Percentiles rank a stretch among this genome's conserved stretches.
phyloP scores from a whole-genome alignment of 2,329 filamentous ascomycete species.

The Fusarium sp. region DNA sequence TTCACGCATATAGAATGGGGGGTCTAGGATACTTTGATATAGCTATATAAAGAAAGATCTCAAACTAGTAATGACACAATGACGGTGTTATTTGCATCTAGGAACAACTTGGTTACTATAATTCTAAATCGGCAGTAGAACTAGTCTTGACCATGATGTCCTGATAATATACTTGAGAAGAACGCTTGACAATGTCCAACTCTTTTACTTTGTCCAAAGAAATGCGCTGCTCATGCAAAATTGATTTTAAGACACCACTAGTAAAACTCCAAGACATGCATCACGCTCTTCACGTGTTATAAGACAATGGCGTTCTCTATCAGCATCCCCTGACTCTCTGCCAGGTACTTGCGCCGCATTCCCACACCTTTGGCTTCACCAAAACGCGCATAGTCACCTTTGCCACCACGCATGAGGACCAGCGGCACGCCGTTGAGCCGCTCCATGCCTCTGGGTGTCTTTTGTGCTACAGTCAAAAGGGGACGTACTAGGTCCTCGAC shows the following conservation, averaged over 20 bases:
- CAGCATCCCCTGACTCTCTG: constrained; percentile 81
- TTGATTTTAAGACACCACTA: constrained; percentile 14
- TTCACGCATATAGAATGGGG: constrained; percentile 44
- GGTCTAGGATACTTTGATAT: constrained; percentile 40
- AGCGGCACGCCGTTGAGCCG: constrained; percentile 80
- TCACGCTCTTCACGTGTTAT: constrained; percentile 35
- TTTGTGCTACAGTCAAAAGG: constrained; percentile 79
- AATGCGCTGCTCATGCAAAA: constrained; percentile 1
- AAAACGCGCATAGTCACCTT: constrained; percentile 70
- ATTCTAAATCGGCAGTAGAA: not conserved
- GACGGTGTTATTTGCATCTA: constrained; percentile 3
- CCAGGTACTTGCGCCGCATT: constrained; percentile 79
- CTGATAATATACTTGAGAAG: not conserved
- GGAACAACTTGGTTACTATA: not conserved
- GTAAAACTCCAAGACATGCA: constrained; percentile 42
- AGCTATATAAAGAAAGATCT: constrained; percentile 42
- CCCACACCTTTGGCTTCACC: constrained; percentile 74
- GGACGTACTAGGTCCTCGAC: constrained; percentile 62
- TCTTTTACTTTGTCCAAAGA: not conserved
- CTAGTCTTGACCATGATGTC: not conserved
- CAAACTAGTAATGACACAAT: constrained; percentile 35
- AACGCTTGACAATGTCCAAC: not conserved
- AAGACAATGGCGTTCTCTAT: constrained; percentile 82
- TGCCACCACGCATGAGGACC: constrained; percentile 82
- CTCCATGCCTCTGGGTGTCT: constrained; percentile 74